phyloP scores from a whole-genome alignment of 2,329 filamentous ascomycete genomes.

The Aspergillus fumigatus region DNA sequence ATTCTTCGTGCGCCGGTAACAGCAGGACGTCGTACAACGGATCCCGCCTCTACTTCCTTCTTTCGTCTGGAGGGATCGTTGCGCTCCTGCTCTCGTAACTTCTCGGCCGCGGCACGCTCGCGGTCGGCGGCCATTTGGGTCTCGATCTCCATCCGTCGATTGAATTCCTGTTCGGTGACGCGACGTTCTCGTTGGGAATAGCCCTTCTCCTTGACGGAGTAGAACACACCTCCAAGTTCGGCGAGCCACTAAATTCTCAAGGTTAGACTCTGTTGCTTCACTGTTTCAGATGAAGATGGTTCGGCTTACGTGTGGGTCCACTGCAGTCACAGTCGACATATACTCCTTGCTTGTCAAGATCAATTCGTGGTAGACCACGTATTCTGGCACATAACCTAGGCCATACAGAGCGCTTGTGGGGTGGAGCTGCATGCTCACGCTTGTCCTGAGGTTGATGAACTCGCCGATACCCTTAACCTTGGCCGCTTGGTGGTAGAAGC shows the following conservation, averaged over 20 bases:
- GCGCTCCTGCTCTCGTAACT: conserved; percentile 35
- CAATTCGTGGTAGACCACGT: conserved; percentile 96
- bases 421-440: conserved; percentile 88
- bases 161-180: conserved; percentile 87
- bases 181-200: conserved; percentile 83
- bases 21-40: conserved; percentile 32
- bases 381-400: conserved; percentile 88
- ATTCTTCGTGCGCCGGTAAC: conserved; percentile 21
- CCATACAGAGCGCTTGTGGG: conserved; percentile 92
- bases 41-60: conserved; percentile 34
- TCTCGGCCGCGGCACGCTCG: conserved; percentile 45
- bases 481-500: conserved; percentile 96
- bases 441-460: conserved; percentile 93
- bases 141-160: conserved; percentile 88
- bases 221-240: conserved; percentile 94
- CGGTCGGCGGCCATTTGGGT: conserved; percentile 86
- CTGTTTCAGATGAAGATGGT: background rate
- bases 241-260: conserved; percentile 65
- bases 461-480: conserved; percentile 95
- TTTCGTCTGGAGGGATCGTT: conserved; percentile 31
- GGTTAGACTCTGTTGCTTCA: conserved; percentile 2
- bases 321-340: conserved; percentile 93
- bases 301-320: conserved; percentile 69
- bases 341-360: conserved; percentile 97
- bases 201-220: conserved; percentile 95